Conservation (phyloP, 768 basidiomycete species). For the Mycena haematopus region DNA sequence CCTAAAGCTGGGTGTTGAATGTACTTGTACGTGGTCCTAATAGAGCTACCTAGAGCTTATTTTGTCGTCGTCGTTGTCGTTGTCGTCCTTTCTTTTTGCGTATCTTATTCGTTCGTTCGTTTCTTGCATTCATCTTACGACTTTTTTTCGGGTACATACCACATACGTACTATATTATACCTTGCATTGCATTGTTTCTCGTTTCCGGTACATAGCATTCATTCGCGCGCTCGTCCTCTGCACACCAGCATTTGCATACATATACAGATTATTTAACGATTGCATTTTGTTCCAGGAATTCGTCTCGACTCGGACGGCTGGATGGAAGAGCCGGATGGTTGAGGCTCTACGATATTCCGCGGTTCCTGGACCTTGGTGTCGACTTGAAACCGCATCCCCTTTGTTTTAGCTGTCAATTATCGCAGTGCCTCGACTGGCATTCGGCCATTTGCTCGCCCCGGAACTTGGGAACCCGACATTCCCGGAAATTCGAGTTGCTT, state of each 20-base stretch:
- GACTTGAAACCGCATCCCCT: no score
- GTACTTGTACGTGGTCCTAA: constrained; percentile 11
- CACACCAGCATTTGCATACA: constrained; percentile 5
- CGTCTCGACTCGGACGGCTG: background rate
- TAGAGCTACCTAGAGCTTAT: constrained; percentile 7
- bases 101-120: background rate
- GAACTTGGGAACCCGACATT: no score
- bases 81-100: background rate
- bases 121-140: constrained; percentile 5
- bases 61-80: background rate
- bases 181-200: constrained; percentile 4
- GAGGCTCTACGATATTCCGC: no score
- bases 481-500: no score
- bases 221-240: background rate
- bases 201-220: background rate
- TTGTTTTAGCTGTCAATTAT: no score
- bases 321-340: background rate
- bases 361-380: no score
- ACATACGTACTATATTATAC: constrained; percentile 6
- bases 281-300: background rate
- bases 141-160: background rate
- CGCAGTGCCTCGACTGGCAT: no score
- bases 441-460: no score
- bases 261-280: constrained; percentile 6
- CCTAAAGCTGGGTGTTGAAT: no score